phyloP scores from a whole-genome alignment of 306 rosid genomes.

The Prunus davidiana region DNA sequence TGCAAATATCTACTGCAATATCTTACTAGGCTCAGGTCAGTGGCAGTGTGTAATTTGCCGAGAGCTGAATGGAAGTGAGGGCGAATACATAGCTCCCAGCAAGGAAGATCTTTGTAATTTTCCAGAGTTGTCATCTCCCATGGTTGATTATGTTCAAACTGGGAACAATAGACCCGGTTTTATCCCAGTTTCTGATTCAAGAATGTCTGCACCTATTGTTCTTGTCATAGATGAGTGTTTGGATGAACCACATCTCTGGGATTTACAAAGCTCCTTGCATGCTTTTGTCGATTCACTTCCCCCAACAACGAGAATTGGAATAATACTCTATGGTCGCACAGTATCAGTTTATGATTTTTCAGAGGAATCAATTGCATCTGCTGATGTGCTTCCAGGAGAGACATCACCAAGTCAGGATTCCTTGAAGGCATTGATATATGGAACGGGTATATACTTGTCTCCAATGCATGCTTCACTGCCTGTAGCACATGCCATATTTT shows the following conservation, averaged over 20 bases:
- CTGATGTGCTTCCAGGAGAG: conserved; percentile 95
- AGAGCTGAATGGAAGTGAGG: conserved; percentile 77
- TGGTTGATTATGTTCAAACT: conserved; percentile 85
- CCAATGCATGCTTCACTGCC: conserved; percentile 92
- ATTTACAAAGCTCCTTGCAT: conserved; percentile 91
- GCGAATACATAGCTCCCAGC: conserved; percentile 75
- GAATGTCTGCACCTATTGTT: conserved; percentile 87
- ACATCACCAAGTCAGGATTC: conserved; percentile 76
- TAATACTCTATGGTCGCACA: conserved; percentile 79
- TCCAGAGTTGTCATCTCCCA: conserved; percentile 81
- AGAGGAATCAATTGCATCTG: conserved; percentile 86
- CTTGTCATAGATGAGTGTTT: conserved; percentile 90
- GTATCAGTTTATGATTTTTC: conserved; percentile 91
- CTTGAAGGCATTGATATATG: conserved; percentile 75
- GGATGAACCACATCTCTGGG: conserved; percentile 90
- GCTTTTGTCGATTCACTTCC: conserved; percentile 93
- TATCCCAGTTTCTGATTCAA: conserved; percentile 91
- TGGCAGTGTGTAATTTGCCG: conserved; percentile 97
- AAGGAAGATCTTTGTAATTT: conserved; percentile 73
- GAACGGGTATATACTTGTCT: conserved; percentile 88
- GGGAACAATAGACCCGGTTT: conserved; percentile 93
- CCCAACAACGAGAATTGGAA: conserved; percentile 82
- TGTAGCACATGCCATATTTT: conserved; percentile 88
- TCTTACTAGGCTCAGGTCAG: conserved; percentile 93
- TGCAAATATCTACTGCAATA: conserved; percentile 78